These are phyloP conservation scores for Schizophyllum commune DNA, from an alignment of 1,284 basidiomycete genomes.

Conservation along the genomic window DNA sequence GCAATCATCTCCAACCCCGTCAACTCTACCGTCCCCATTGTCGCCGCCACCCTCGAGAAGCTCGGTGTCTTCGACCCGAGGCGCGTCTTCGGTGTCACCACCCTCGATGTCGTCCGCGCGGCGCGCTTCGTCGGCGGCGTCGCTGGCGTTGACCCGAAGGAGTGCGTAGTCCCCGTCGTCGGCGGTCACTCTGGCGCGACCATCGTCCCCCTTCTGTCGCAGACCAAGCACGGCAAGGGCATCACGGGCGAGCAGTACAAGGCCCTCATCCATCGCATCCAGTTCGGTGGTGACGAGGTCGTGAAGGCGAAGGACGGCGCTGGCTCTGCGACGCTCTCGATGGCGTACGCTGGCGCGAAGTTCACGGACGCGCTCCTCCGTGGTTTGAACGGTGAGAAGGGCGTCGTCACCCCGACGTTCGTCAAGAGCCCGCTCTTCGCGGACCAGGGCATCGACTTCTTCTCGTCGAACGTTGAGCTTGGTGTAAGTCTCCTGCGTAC, in stretches of 20 bases:
- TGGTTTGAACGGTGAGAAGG: conserved; percentile 83
- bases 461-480: conserved; percentile 87
- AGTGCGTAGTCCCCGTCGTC: conserved; percentile 79
- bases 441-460: conserved; percentile 81
- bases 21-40: conserved; percentile 96
- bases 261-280: conserved; percentile 78
- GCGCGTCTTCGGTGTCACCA: conserved; percentile 84
- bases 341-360: conserved; percentile 92
- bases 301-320: conserved; percentile 88
- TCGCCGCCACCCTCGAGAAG: conserved; percentile 89
- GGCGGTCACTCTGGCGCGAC: conserved; percentile 97
- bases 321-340: conserved; percentile 85
- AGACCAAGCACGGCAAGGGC: conserved; percentile 57
- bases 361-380: conserved; percentile 81
- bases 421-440: conserved; percentile 83
- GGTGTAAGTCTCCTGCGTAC: conserved; percentile 51
- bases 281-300: conserved; percentile 91
- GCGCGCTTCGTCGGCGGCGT: conserved; percentile 85
- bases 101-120: conserved; percentile 94
- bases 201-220: conserved; percentile 92
- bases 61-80: conserved; percentile 89
- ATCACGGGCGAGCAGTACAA: conserved; percentile 63
- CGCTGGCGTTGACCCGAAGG: conserved; percentile 56
- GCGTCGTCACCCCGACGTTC: conserved; percentile 79
- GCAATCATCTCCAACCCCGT: conserved; percentile 97